phyloP scores from a whole-genome alignment of 2,329 filamentous ascomycete genomes.

The Immersiporthe knoxdaviesiana region DNA sequence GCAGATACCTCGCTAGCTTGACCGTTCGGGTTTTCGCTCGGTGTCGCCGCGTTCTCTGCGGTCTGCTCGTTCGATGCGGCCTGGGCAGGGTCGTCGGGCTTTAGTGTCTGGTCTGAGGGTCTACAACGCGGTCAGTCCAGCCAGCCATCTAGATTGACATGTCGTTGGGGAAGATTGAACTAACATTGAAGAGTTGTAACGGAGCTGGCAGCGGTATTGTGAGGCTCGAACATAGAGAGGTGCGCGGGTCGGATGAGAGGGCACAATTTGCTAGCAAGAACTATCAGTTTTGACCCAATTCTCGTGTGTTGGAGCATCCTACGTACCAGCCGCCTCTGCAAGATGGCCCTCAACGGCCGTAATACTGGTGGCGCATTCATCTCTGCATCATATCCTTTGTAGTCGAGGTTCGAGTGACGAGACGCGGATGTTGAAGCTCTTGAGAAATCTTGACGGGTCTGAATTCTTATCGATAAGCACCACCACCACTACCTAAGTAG shows the following conservation, averaged over 20 bases:
- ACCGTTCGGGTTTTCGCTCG: conserved; percentile 7
- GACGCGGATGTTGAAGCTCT: conserved; percentile 20
- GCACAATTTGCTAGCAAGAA: conserved; percentile 34
- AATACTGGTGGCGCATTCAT: conserved; percentile 43
- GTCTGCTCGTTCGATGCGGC: conserved; percentile 14
- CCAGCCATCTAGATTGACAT: not conserved
- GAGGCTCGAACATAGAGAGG: conserved; percentile 25
- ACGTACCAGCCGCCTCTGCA: conserved; percentile 38
- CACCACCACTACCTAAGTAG: not conserved
- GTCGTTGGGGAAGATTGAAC: not conserved
- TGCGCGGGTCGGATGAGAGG: conserved; percentile 25
- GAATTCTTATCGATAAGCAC: conserved; percentile 27
- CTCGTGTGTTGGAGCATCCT: not conserved
- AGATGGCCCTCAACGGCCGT: conserved; percentile 40
- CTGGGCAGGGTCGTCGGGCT: conserved; percentile 16
- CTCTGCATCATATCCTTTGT: conserved; percentile 32
- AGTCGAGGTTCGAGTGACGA: conserved; percentile 13
- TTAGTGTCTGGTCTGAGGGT: conserved; percentile 21
- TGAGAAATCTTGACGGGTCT: conserved; percentile 24
- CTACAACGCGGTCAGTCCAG: conserved; percentile 3
- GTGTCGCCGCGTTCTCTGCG: conserved; percentile 6
- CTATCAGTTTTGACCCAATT: conserved; percentile 20
- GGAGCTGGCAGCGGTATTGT: conserved; percentile 23
- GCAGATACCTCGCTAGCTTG: conserved; percentile 16
- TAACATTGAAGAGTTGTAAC: conserved; percentile 28